phyloP scores from a whole-genome alignment of 177 flowering plant genomes.

The Telopea speciosissima region DNA sequence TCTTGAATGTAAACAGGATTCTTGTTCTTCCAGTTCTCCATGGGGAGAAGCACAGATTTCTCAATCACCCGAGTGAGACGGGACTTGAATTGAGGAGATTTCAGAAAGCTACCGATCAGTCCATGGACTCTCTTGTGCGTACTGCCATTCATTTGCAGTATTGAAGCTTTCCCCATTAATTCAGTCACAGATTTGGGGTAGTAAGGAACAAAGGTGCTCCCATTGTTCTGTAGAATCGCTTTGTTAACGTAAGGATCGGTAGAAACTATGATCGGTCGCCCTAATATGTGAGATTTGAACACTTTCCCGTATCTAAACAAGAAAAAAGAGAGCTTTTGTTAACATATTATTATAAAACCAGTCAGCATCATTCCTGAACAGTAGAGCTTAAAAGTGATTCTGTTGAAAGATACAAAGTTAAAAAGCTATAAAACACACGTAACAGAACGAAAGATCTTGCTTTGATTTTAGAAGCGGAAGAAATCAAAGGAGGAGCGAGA shows the following conservation, averaged over 20 bases:
- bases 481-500: too few species aligned
- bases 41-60: conserved; percentile 28
- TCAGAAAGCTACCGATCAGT: conserved; percentile 60
- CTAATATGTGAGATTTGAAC: conserved; percentile 78
- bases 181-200: conserved; percentile 79
- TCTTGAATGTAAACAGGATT: conserved; percentile 53
- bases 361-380: too few species aligned
- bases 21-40: conserved; percentile 51
- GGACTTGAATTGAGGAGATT: conserved; percentile 67
- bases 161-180: conserved; percentile 66
- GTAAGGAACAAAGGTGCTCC: conserved; percentile 54
- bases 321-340: too few species aligned
- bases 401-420: too few species aligned
- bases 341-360: too few species aligned
- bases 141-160: conserved; percentile 68
- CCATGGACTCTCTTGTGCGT: conserved; percentile 72
- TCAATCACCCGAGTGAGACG: conserved; percentile 53
- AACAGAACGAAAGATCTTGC: too few species aligned
- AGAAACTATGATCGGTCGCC: conserved; percentile 74
- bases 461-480: too few species aligned
- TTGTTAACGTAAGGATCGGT: conserved; percentile 92
- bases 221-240: conserved; percentile 69
- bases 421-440: too few species aligned
- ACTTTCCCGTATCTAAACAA: conserved; percentile 73
- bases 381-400: too few species aligned